Conservation (phyloP, 2,329 filamentous ascomycete genomes). For the Dactylella cylindrospora region DNA sequence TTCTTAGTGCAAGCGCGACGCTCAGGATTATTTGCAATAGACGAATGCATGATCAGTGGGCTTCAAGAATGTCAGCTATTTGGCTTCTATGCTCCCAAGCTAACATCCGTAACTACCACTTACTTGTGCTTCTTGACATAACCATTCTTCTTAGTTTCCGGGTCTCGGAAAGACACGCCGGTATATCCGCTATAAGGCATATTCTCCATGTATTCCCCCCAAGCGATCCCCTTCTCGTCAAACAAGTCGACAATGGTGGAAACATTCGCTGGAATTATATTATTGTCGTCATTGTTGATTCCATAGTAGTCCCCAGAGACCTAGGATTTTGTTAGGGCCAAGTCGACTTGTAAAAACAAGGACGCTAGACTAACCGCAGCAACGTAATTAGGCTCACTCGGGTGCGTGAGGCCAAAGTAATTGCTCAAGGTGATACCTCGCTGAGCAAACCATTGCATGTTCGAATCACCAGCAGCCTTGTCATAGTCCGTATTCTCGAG, state of each 20-base stretch:
- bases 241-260: slow-evolving; percentile 70
- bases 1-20: slow-evolving; percentile 74
- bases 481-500: slow-evolving; percentile 74
- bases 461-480: slow-evolving; percentile 64
- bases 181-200: slow-evolving; percentile 74
- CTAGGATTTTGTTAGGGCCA: not conserved
- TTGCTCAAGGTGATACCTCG: slow-evolving; percentile 65
- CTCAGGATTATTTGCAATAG: slow-evolving; percentile 61
- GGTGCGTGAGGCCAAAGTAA: slow-evolving; percentile 67
- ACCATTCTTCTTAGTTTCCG: slow-evolving; percentile 66
- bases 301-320: slow-evolving; percentile 71
- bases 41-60: slow-evolving; percentile 66
- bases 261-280: slow-evolving; percentile 61
- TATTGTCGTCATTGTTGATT: slow-evolving; percentile 68
- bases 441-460: slow-evolving; percentile 61
- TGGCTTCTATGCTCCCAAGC: no score
- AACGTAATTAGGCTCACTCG: slow-evolving; percentile 75
- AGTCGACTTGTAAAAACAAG: not conserved
- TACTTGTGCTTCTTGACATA: slow-evolving; percentile 83
- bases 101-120: slow-evolving; percentile 37
- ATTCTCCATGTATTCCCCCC: slow-evolving; percentile 75
- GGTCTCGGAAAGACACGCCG: slow-evolving; percentile 65
- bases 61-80: slow-evolving; percentile 23
- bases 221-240: slow-evolving; percentile 65
- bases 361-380: slow-evolving; percentile 56